phyloP scores from a whole-genome alignment of 192 early-diverging fungal genomes.

The Thamnidium elegans region DNA sequence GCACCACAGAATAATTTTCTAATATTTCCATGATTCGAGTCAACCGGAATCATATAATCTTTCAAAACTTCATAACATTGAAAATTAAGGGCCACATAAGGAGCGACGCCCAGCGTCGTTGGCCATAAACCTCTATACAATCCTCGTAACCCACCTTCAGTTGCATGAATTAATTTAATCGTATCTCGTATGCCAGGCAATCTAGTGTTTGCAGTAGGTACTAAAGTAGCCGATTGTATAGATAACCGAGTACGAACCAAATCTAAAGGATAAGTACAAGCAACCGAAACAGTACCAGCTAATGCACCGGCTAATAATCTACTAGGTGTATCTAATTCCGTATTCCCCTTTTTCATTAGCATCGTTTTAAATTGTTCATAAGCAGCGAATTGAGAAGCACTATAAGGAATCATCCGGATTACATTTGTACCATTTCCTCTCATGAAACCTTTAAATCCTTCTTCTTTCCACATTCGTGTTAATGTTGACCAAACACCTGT shows the following conservation, averaged over 20 bases:
- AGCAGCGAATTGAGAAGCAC: constrained; percentile 78
- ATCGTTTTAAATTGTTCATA: constrained; percentile 76
- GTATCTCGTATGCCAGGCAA: constrained; percentile 71
- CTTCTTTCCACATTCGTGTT: constrained; percentile 74
- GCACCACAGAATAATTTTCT: constrained; percentile 73
- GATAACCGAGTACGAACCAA: constrained; percentile 76
- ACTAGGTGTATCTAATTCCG: constrained; percentile 67
- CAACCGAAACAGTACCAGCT: constrained; percentile 74
- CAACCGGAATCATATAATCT: constrained; percentile 61
- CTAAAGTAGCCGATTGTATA: constrained; percentile 64
- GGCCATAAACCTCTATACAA: constrained; percentile 73
- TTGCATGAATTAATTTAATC: constrained; percentile 60
- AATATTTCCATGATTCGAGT: constrained; percentile 51
- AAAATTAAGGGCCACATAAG: constrained; percentile 82
- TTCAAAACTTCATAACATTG: constrained; percentile 78
- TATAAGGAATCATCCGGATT: constrained; percentile 78
- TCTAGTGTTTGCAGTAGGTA: constrained; percentile 36
- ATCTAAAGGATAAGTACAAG: constrained; percentile 77
- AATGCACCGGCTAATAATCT: constrained; percentile 71
- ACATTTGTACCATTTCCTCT: constrained; percentile 85
- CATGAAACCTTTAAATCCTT: constrained; percentile 70
- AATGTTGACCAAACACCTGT: constrained; percentile 70
- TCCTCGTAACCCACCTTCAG: constrained; percentile 70
- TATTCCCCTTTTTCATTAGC: constrained; percentile 64
- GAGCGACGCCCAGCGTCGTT: constrained; percentile 72